Evolutionary conservation across 192 early-diverging fungal species (phyloP).

Genomic region (Geranomyces variabilis): DNA sequence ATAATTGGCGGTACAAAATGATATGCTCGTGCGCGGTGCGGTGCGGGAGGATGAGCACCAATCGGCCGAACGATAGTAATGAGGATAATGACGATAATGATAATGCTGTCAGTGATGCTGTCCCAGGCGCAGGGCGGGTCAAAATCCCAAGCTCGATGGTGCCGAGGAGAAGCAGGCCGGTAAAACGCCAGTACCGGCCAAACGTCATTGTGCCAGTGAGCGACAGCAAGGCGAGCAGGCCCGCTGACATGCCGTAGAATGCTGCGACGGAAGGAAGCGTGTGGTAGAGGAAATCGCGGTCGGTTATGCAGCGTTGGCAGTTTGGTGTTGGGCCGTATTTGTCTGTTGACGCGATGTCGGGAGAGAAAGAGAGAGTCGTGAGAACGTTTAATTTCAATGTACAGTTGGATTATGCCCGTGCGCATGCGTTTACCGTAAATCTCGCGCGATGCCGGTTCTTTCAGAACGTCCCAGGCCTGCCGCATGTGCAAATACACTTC

Average conservation of each 20-base stretch:
- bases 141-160: conserved; percentile 40
- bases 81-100: no score
- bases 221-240: conserved; percentile 39
- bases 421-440: conserved; percentile 59
- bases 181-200: conserved; percentile 51
- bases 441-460: conserved; percentile 41
- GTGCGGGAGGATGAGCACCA: conserved; percentile 33
- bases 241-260: conserved; percentile 41
- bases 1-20: conserved; percentile 50
- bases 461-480: conserved; percentile 50
- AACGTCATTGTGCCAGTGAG: conserved; percentile 44
- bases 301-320: conserved; percentile 47
- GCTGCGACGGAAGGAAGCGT: conserved; percentile 24
- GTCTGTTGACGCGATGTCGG: conserved; percentile 25
- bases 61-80: not conserved
- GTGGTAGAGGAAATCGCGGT: conserved; percentile 41
- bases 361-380: not conserved
- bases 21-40: conserved; percentile 47
- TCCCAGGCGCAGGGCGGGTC: not conserved
- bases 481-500: conserved; percentile 40
- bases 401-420: no score
- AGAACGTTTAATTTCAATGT: no score
- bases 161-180: conserved; percentile 35
- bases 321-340: conserved; percentile 36
- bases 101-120: not conserved